Evolutionary conservation across 2,329 filamentous ascomycete species (phyloP), one percentile per base, ranked within the genome.

Genomic region (Stemphylium lycopersici): DNA sequence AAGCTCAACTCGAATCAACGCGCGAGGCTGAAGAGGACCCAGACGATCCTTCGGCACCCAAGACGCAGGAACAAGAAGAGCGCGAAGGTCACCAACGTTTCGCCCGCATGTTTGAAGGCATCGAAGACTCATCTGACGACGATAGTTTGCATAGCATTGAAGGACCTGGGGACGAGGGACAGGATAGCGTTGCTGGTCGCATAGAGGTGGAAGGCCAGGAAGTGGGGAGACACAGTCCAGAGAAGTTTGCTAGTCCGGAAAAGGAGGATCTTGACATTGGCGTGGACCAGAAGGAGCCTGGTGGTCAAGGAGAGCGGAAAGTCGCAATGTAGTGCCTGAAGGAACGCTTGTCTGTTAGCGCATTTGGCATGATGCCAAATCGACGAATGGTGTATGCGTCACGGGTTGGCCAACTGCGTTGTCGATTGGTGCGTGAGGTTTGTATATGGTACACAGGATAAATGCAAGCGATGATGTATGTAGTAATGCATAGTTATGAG

Each of bases 51-150:
- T 50, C 46, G 8, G 15, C 38, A 6, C 44, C 53, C 11, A 65
- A 61, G 26, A 61, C 61, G 2, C 62, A 68, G 45, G 63, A 68
- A 42, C 58, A 71, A 36, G 69, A 71, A 45, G 66, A 67, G 33
- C 58, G 66, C n/a, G 67, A 71, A 58, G 70, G 67, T 2, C 68
- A 72, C 37, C 67, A 71, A 51, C 63, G 69, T 42, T 72, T 75
- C 41, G 62, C 65, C 40, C 63, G 62, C 11, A 64, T 75, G 65
- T 75, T 74, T 32, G 70, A 70, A 56, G 68, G 68, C 7, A 71
- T 72, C 32, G 71, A 73, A 38, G 66, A 67, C 48, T 57, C 52
- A 26, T 69, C 65, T 38, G 67, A 68, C 61, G 65, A 66, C n/a
- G 68, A 69, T 26, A 66, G 61, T 34, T 47, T 58, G 32, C 56